Conservation (phyloP, 352 stramenopile species). For the Phytophthora megakarya region DNA sequence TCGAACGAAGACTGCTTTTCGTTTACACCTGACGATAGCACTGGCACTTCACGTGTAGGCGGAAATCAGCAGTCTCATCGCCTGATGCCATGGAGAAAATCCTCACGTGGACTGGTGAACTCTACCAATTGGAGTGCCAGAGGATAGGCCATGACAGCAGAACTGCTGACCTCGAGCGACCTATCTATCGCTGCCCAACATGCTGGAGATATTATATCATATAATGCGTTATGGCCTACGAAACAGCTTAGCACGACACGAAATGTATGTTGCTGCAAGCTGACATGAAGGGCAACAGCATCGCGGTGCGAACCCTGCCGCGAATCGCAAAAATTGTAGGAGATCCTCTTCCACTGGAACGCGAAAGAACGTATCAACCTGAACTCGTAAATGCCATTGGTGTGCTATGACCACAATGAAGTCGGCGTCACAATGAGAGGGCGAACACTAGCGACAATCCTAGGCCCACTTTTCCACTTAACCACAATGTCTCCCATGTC, state of each 20-base stretch:
- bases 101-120: slow-evolving; percentile 69
- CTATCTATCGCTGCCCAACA: slow-evolving; percentile 82
- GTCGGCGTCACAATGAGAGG: background rate
- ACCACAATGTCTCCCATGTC: slow-evolving; percentile 41
- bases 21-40: slow-evolving; percentile 65
- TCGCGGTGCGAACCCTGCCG: slow-evolving; percentile 67
- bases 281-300: slow-evolving; percentile 78
- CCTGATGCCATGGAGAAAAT: slow-evolving; percentile 78
- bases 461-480: slow-evolving; percentile 55
- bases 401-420: slow-evolving; percentile 12
- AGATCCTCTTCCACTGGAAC: slow-evolving; percentile 88
- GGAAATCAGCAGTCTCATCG: slow-evolving; percentile 45
- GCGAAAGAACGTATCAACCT: slow-evolving; percentile 64
- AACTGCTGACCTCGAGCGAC: slow-evolving; percentile 65
- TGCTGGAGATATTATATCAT: slow-evolving; percentile 90
- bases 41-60: slow-evolving; percentile 35
- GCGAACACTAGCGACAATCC: slow-evolving; percentile 49
- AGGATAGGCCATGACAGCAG: slow-evolving; percentile 83
- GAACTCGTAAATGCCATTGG: slow-evolving; percentile 36
- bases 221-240: slow-evolving; percentile 84
- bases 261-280: slow-evolving; percentile 76
- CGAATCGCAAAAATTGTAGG: slow-evolving; percentile 87
- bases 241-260: slow-evolving; percentile 80
- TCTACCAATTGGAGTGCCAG: slow-evolving; percentile 85
- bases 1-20: slow-evolving; percentile 67